Percentiles rank a stretch among this genome's conserved stretches.
phyloP scores from a whole-genome alignment of 192 early-diverging fungal genomes.

The Polychytrium aggregatum region DNA sequence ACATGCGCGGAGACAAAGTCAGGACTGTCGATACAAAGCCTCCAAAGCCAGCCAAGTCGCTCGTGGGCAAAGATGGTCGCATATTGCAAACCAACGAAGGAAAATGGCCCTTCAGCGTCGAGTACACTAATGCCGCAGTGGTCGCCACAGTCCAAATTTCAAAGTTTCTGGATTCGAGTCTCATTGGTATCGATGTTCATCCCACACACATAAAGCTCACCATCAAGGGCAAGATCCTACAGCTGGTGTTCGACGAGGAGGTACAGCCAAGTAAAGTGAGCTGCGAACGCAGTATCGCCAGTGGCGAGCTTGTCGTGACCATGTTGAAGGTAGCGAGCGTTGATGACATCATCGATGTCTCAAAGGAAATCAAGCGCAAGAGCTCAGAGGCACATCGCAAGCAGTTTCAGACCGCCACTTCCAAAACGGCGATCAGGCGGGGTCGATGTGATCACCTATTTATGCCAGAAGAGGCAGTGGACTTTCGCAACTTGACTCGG shows the following conservation, averaged over 20 bases:
- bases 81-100: slow-evolving; percentile 45
- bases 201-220: slow-evolving; percentile 23
- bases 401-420: too few relatives aligned
- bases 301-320: slow-evolving; percentile 32
- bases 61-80: slow-evolving; percentile 26
- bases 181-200: slow-evolving; percentile 39
- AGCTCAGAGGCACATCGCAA: too few relatives aligned
- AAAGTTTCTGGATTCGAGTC: slow-evolving; percentile 39
- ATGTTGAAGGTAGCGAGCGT: slow-evolving; percentile 25
- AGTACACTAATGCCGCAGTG: slow-evolving; percentile 10
- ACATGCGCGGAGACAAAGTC: slow-evolving; percentile 16
- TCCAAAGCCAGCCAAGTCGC: slow-evolving; percentile 1
- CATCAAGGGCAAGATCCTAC: slow-evolving; percentile 41
- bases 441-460: too few relatives aligned
- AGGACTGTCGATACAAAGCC: slow-evolving; percentile 1
- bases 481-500: too few relatives aligned
- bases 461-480: too few relatives aligned
- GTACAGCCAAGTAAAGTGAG: slow-evolving; percentile 23
- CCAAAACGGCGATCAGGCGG: too few relatives aligned
- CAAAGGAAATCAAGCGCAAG: too few relatives aligned
- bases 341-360: too few relatives aligned
- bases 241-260: slow-evolving; percentile 30
- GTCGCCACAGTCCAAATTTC: slow-evolving; percentile 28
- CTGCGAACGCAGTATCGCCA: slow-evolving; percentile 35
- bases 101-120: slow-evolving; percentile 30